Percentiles rank a stretch among this genome's conserved stretches.
Evolutionary conservation across 1,139 yeast species (phyloP).

Genomic region (Pichia norvegensis): DNA sequence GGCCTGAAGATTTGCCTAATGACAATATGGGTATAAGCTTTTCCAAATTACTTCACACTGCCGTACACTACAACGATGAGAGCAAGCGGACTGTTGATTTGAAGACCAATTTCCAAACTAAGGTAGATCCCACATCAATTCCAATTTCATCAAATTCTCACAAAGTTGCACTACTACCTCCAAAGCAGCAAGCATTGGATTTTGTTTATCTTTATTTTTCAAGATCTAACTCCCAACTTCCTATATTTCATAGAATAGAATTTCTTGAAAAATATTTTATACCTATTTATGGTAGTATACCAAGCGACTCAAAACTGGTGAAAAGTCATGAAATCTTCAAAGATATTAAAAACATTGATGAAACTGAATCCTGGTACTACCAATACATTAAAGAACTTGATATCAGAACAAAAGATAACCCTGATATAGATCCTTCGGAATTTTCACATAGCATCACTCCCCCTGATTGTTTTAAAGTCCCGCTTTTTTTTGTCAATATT

Average conservation of each 20-base stretch:
- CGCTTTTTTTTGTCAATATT: slow-evolving; percentile 60
- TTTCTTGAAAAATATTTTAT: slow-evolving; percentile 59
- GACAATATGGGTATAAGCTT: slow-evolving; percentile 41
- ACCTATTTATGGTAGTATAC: slow-evolving; percentile 70
- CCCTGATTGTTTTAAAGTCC: slow-evolving; percentile 38
- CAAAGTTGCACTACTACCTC: slow-evolving; percentile 41
- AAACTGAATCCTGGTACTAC: slow-evolving; percentile 41
- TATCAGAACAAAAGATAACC: slow-evolving; percentile 22
- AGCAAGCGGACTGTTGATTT: slow-evolving; percentile 4
- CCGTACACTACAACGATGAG: slow-evolving; percentile 47
- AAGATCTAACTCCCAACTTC: slow-evolving; percentile 75
- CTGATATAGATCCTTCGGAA: slow-evolving; percentile 25
- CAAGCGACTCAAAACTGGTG: slow-evolving; percentile 49
- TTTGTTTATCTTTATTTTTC: slow-evolving; percentile 64
- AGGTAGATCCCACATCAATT: slow-evolving; percentile 26
- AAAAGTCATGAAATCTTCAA: slow-evolving; percentile 48
- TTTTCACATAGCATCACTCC: slow-evolving; percentile 37
- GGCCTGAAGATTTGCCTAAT: not conserved
- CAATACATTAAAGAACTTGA: slow-evolving; percentile 30
- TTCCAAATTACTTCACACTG: slow-evolving; percentile 69
- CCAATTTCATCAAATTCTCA: slow-evolving; percentile 10
- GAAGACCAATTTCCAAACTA: slow-evolving; percentile 7
- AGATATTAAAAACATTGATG: slow-evolving; percentile 20
- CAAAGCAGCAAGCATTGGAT: slow-evolving; percentile 61
- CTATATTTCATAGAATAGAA: slow-evolving; percentile 72